Evolutionary conservation across 1,284 basidiomycete genomes (phyloP).

Genomic region (Erythrobasidium hasegawianum): DNA sequence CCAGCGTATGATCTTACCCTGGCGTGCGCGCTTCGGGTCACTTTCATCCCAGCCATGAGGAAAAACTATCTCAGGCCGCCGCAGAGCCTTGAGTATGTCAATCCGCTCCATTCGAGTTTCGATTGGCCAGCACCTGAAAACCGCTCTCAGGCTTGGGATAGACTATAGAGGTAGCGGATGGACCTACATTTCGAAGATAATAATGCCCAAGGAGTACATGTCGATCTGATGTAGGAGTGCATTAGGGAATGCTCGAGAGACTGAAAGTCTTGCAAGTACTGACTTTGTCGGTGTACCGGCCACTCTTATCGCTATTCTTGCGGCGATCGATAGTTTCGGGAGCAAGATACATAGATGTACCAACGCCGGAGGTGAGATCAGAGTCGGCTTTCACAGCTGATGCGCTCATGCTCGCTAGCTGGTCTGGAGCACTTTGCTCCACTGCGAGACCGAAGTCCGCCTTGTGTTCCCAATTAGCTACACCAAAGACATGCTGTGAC

Average conservation of each 20-base stretch:
- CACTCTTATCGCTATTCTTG: background rate
- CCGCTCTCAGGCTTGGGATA: slow-evolving; percentile 13
- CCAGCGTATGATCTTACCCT: slow-evolving; percentile 43
- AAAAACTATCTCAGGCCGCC: slow-evolving; percentile 41
- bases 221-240: no score
- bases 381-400: slow-evolving; percentile 37
- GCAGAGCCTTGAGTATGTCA: slow-evolving; percentile 40
- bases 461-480: no score
- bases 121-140: slow-evolving; percentile 38
- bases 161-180: no score
- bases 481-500: no score
- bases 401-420: slow-evolving; percentile 17
- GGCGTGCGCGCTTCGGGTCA: slow-evolving; percentile 35
- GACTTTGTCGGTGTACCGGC: slow-evolving; percentile 31
- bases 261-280: no score
- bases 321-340: slow-evolving; percentile 40
- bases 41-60: slow-evolving; percentile 39
- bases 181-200: slow-evolving; percentile 28
- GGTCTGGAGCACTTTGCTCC: slow-evolving; percentile 39
- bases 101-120: slow-evolving; percentile 45
- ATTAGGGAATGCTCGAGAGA: no score
- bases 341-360: slow-evolving; percentile 44
- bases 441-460: slow-evolving; percentile 45
- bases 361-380: slow-evolving; percentile 45
- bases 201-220: slow-evolving; percentile 35